Percentiles rank a stretch among this genome's conserved stretches.
Evolutionary conservation across 1,284 basidiomycete species (phyloP).

Genomic region (Violaceomyces palustris): DNA sequence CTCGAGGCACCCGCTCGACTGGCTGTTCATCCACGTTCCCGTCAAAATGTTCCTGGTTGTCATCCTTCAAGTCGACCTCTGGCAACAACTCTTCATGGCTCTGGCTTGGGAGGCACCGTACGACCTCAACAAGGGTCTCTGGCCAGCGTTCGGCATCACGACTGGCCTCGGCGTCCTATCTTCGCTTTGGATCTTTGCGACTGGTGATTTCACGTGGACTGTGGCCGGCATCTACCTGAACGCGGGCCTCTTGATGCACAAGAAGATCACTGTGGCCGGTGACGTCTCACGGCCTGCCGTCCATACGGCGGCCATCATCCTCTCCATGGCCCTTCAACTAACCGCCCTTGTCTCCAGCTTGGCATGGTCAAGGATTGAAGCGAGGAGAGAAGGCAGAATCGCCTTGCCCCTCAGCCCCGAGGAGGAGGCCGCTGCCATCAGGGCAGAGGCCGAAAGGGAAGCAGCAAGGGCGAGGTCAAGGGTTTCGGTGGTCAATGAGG

Average conservation of each 20-base stretch:
- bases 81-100: conserved; percentile 57
- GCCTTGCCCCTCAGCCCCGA: conserved; percentile 27
- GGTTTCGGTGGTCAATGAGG: no score
- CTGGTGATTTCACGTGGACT: conserved; percentile 38
- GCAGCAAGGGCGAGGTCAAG: no score
- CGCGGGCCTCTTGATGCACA: conserved; percentile 35
- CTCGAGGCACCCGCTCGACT: conserved; percentile 55
- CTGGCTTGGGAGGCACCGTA: conserved; percentile 54
- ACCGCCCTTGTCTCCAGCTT: conserved; percentile 31
- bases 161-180: conserved; percentile 26
- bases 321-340: conserved; percentile 27
- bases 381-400: conserved; percentile 29
- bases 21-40: conserved; percentile 57
- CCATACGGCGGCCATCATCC: conserved; percentile 32
- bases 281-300: conserved; percentile 27
- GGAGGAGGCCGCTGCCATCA: conserved; percentile 24
- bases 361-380: conserved; percentile 33
- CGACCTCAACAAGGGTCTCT: conserved; percentile 20
- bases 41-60: conserved; percentile 57
- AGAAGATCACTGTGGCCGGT: conserved; percentile 23
- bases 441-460: conserved; percentile 20
- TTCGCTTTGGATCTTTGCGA: conserved; percentile 44
- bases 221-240: conserved; percentile 37
- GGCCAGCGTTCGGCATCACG: conserved; percentile 38
- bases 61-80: conserved; percentile 55